phyloP scores from a whole-genome alignment of 2,329 filamentous ascomycete genomes.

The Fusarium pseudonygamai region DNA sequence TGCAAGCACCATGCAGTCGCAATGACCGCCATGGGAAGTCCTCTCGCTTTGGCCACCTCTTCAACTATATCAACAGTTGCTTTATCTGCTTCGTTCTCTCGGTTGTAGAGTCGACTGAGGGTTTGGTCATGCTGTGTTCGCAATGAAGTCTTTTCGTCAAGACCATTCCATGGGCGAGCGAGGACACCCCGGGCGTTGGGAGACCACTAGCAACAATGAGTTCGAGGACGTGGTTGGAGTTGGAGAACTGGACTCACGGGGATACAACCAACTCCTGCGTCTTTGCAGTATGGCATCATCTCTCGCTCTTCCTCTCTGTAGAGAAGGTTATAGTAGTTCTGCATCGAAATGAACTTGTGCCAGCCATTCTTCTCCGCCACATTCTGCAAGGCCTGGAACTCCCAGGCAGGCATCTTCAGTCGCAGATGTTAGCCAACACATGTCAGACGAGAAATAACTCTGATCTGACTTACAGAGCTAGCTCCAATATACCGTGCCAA shows the following conservation, averaged over 20 bases:
- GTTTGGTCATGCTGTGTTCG: neutral
- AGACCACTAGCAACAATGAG: neutral
- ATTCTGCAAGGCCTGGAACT: constrained; percentile 57
- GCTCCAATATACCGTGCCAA: neutral
- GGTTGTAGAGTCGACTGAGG: neutral
- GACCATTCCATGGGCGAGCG: fast-evolving
- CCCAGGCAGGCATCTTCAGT: neutral
- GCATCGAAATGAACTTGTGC: constrained; percentile 68
- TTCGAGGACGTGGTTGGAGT: fast-evolving
- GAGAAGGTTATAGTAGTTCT: constrained; percentile 63
- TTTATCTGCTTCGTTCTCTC: neutral
- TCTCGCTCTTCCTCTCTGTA: constrained; percentile 68
- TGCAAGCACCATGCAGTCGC: neutral
- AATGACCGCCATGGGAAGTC: neutral
- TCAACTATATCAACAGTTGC: neutral
- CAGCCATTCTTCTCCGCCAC: constrained; percentile 62
- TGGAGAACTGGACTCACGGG: fast-evolving
- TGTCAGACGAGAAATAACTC: neutral
- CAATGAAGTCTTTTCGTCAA: neutral
- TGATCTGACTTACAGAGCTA: neutral
- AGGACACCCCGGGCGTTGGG: neutral
- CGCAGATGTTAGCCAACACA: constrained; percentile 49
- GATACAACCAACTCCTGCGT: neutral
- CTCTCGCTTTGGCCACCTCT: neutral
- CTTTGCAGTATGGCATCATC: constrained; percentile 49